Conservation (phyloP, 1,139 yeast species). For the Spencermartinsiella ligniputridi region DNA sequence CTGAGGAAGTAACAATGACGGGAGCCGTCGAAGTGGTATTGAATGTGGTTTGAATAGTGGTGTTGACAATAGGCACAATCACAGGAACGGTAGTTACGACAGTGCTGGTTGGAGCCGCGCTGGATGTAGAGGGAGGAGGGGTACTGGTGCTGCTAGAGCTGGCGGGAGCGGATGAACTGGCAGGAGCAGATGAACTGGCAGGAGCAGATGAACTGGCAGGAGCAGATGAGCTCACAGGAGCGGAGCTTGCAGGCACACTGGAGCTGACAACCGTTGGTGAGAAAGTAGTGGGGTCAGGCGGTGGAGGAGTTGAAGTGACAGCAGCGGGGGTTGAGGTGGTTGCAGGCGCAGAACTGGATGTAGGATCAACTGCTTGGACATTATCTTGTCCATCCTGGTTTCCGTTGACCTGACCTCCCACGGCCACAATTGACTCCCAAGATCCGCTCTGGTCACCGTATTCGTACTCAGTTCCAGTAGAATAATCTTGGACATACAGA, state of each 20-base stretch:
- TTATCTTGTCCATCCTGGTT: slow-evolving; percentile 34
- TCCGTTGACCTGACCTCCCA: slow-evolving; percentile 61
- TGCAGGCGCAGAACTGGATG: slow-evolving; percentile 14
- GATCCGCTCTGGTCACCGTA: slow-evolving; percentile 62
- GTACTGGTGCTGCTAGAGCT: background rate
- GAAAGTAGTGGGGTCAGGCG: slow-evolving; percentile 6
- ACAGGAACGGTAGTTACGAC: background rate
- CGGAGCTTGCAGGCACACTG: slow-evolving; percentile 7
- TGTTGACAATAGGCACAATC: background rate
- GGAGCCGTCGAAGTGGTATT: background rate
- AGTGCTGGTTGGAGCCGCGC: background rate
- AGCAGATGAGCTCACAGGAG: slow-evolving; percentile 3
- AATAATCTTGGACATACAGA: slow-evolving; percentile 67
- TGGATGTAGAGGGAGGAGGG: slow-evolving; percentile 2
- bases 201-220: slow-evolving; percentile 4
- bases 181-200: slow-evolving; percentile 1
- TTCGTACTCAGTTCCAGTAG: slow-evolving; percentile 65
- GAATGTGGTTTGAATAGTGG: background rate
- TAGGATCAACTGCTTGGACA: slow-evolving; percentile 38
- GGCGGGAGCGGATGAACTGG: background rate
- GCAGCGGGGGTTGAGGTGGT: slow-evolving; percentile 13
- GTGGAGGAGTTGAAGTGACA: slow-evolving; percentile 11
- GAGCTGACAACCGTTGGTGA: slow-evolving; percentile 7
- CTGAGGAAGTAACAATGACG: background rate
- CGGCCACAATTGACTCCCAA: slow-evolving; percentile 64